Evolutionary conservation across 2,329 filamentous ascomycete genomes (phyloP), one percentile per base, ranked within the genome.

Genomic region (Trichoderma koningiopsis): DNA sequence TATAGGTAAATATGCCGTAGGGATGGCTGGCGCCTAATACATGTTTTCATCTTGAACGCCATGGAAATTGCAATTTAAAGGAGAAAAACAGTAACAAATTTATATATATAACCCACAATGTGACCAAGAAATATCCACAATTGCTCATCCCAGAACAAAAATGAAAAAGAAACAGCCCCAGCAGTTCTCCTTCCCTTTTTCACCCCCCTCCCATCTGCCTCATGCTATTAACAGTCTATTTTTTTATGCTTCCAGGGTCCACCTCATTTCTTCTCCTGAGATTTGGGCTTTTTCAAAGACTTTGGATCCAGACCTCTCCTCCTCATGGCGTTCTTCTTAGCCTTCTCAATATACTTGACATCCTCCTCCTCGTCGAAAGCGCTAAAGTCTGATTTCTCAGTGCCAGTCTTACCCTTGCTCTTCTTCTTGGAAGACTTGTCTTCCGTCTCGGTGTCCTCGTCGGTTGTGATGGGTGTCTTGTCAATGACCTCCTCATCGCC

Each of bases 301-400:
- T 87, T 89, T 1, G 92, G 92, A 78, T 94, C 89, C 65, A 94
- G 80, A 70, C 92, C 92, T 77, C 91, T 90, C 75, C 88, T 88
- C 74, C 91, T 88, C 84, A 94, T 87, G 70, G 89, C 87, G 75
- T 91, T 93, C 73, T 88, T 87, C 83, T 90, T 89, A n/a, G 89
- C 91, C 74, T 88, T 88, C 75, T 91, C 86, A 55, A 94, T 93
- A 77, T 91, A 90, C 74, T 88, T 85, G 74, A 85, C 80, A 76
- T 95, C 92, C 77, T 90, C 90, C 0, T 90, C 88, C 0, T 93
- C 91, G 70, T 94, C 88, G 77, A 92, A 95, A 1, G 87, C 90
- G 62, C 89, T 91, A 77, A 94, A 94, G 60, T 83, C 83, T 70
- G 88, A 87, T 22, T 82, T 83, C 8, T 78, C 79, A 24, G 53